Conservation (phyloP, 202 grass and related monocot genomes). For the Setaria italica region DNA sequence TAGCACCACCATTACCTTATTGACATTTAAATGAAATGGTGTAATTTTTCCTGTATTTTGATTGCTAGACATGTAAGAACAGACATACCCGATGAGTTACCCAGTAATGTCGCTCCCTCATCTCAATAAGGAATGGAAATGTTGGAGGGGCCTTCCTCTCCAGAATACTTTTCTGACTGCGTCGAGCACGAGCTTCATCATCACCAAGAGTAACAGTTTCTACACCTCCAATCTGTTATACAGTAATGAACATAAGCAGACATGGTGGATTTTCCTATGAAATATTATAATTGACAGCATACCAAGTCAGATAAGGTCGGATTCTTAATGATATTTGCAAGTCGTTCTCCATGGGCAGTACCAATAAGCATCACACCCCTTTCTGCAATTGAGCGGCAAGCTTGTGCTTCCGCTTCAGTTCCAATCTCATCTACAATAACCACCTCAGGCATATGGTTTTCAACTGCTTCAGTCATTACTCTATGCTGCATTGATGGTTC, state of each 20-base stretch:
- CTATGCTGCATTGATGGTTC: slow-evolving; percentile 90
- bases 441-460: slow-evolving; percentile 99
- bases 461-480: slow-evolving; percentile 98
- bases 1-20: slow-evolving; percentile 20
- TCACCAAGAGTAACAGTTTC: slow-evolving; percentile 96
- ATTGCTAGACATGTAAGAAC: slow-evolving; percentile 26
- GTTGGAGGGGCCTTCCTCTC: slow-evolving; percentile 91
- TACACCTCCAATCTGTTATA: slow-evolving; percentile 85
- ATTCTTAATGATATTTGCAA: slow-evolving; percentile 96
- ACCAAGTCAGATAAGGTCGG: slow-evolving; percentile 96
- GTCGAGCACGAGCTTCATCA: slow-evolving; percentile 91
- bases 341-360: slow-evolving; percentile 86
- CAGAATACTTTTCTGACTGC: slow-evolving; percentile 90
- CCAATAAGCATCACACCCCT: slow-evolving; percentile 98
- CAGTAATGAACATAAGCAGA: slow-evolving; percentile 10
- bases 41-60: neutral
- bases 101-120: slow-evolving; percentile 91
- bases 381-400: slow-evolving; percentile 96
- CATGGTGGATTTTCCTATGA: neutral
- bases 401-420: slow-evolving; percentile 87
- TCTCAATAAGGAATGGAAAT: slow-evolving; percentile 97
- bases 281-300: slow-evolving; percentile 34
- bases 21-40: slow-evolving; percentile 1
- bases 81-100: slow-evolving; percentile 83
- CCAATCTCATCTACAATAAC: slow-evolving; percentile 98